Base-by-base conservation (phyloP, 495 filamentous ascomycete genomes). In the Lophiotrema nucula region DNA sequence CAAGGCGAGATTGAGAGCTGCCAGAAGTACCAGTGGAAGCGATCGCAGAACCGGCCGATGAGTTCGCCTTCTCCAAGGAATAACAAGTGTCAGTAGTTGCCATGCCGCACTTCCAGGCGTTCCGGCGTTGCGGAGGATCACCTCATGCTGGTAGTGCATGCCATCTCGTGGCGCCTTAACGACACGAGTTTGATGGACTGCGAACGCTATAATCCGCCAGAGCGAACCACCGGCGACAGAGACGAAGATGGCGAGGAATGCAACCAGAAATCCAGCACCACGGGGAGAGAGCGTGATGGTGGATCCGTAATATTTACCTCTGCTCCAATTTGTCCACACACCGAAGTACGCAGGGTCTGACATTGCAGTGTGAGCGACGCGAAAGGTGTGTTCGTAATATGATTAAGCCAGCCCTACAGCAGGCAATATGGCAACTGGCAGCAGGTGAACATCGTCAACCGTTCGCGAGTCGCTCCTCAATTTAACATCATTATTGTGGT, bases 241-340 rank as follows among this genome's bases (percentile, higher is more conserved):
- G 42, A 78, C 73, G 28, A 74, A 71, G 1, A 73, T 62, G 18
- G 68, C 72, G 15, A 78, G 61, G 31, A 74, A 72, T 2, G 73
- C 73, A 12, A 63, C 70, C 11, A 78, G 58, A 31, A 77, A 42
- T 13, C 56, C 70, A 18, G 66, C 74, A 51, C 72, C 27, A 1
- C 47, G 43, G 46, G 63, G 45, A 11, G 53, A 62, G 4, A 77
- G 54, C 10, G 75, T 78, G 24, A 76, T 49, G 0, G 75, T 78
- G 1, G 75, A 63, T 18, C 75, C 75, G 15, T 62, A 42, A 19
- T 72, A 6, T 12, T 12, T 33, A 5, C 67, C 70, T 19, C 65
- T 64, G 22, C 71, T 72, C 69, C 73, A 75, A 46, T 78, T 76
- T 50, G 69, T 70, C 75, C 75, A 78, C 15, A 49, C 21, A 31